Evolutionary conservation across 352 stramenopile genomes (phyloP), one percentile per base, ranked within the genome.

Genomic region (Phytophthora hybrid): DNA sequence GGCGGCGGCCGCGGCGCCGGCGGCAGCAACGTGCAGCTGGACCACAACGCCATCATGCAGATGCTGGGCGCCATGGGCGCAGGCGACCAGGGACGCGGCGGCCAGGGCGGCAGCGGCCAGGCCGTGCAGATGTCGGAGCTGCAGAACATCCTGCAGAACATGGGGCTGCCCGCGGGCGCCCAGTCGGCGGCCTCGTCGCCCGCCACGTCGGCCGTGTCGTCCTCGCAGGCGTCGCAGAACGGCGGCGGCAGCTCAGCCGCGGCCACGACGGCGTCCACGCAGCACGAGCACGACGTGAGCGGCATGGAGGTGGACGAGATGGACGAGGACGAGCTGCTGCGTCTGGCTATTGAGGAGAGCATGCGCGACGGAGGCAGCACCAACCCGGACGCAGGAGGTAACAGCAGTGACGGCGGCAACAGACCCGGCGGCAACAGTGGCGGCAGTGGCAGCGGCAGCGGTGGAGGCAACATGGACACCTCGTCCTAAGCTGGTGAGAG

Each of bases 11-110:
- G 69, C 13, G 59, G 75, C 31, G 65, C 81, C 11, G 23, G 23
- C 34, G 71, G 68, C 32, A 82, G 82, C 62, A 93, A 93, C 64
- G 83, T 93, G 21, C 90, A 95, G 76, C 69, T 97, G 11, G 91
- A 97, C 74, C 90, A 96, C 74, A 97, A 95, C 73, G 89, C 90
- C 52, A 95, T 97, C 76, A 96, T 97, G 90, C 90, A 97, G 74
- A 95, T 97, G 87, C 84, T 97, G 34, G 91, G 90, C 10, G 90
- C 90, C 13, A 93, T 96, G 83, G 84, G 87, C 21, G 85, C 83
- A 21, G 87, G 90, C 21, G 84, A 95, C 23, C 83, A 91, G 51
- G 82, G 84, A 13, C 87, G 86, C 26, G 69, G 68, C 19, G 79
- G 68, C 9, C 60, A 66, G 9, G 83, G 74, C 13, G 79, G 77